Percentiles rank a stretch among this genome's conserved stretches.
These are phyloP conservation scores for Penicillium sp. DNA, from an alignment of 2,329 filamentous ascomycete genomes.

Conservation along the genomic window DNA sequence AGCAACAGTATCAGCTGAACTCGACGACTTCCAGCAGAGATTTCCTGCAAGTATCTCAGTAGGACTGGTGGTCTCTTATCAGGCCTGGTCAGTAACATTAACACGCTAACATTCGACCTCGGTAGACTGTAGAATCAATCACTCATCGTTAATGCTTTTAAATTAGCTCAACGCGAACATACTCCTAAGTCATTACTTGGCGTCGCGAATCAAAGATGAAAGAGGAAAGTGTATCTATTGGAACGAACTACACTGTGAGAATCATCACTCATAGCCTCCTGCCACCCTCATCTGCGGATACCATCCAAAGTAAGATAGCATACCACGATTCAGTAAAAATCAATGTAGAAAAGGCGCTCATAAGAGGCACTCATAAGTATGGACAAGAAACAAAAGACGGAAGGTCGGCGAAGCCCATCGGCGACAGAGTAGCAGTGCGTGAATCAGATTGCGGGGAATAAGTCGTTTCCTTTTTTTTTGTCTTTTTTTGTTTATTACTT, in stretches of 20 bases:
- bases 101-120: no score
- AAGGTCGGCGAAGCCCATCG: background rate
- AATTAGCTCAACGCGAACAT: background rate
- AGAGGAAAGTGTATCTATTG: constrained; percentile 11
- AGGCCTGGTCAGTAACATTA: no score
- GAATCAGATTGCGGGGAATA: constrained; percentile 13
- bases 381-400: constrained; percentile 22
- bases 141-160: no score
- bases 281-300: constrained; percentile 17
- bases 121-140: no score
- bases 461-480: constrained; percentile 1
- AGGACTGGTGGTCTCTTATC: no score
- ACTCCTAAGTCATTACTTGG: background rate
- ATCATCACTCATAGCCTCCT: constrained; percentile 24
- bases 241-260: constrained; percentile 16
- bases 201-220: background rate
- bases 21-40: no score
- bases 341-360: constrained; percentile 13
- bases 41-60: no score
- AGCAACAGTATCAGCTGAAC: no score
- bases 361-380: constrained; percentile 24
- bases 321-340: constrained; percentile 11
- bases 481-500: constrained; percentile 19
- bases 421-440: constrained; percentile 13
- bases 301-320: constrained; percentile 11